phyloP scores from a whole-genome alignment of 345 rosid species.

The Hibiscus mutabilis region DNA sequence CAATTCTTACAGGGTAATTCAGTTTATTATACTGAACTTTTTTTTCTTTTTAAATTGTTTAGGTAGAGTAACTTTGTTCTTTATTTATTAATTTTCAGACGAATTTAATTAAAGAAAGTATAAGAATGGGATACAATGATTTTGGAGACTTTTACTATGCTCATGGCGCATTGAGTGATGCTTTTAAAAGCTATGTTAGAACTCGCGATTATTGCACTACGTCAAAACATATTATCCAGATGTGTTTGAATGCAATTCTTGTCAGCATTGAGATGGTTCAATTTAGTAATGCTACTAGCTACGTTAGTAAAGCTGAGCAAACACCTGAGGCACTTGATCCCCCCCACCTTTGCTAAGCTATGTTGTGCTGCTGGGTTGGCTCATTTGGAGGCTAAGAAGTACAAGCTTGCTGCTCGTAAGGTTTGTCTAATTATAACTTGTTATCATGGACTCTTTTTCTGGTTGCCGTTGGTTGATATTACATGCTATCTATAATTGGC shows the following conservation, averaged over 20 bases:
- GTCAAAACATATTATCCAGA: conserved; percentile 77
- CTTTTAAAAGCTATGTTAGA: conserved; percentile 78
- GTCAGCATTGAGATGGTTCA: conserved; percentile 98
- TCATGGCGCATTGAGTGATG: conserved; percentile 73
- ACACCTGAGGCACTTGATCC: conserved; percentile 64
- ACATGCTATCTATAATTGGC: neutral
- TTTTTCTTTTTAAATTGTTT: too few relatives aligned
- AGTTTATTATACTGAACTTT: too few relatives aligned
- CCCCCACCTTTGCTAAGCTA: conserved; percentile 51
- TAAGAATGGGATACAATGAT: too few relatives aligned
- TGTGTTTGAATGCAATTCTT: conserved; percentile 91
- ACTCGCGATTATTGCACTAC: conserved; percentile 98
- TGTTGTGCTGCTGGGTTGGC: conserved; percentile 93
- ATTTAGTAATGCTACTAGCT: conserved; percentile 82
- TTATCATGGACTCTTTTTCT: neutral
- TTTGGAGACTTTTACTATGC: conserved; percentile 90
- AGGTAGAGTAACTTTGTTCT: neutral
- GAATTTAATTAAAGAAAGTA: neutral
- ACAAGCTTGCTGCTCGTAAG: conserved; percentile 98
- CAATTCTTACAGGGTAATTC: neutral
- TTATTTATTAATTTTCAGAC: neutral
- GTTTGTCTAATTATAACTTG: conserved; percentile 28
- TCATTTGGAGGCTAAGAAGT: conserved; percentile 75
- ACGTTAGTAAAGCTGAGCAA: too few relatives aligned
- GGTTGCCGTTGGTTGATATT: neutral